A percentile compares a stretch with the other conserved stretches of the same genome.
These are phyloP conservation scores for Sphagnum tenellum DNA, from an alignment of 225 moss, liverwort and hornwort genomes.

Conservation along the genomic window DNA sequence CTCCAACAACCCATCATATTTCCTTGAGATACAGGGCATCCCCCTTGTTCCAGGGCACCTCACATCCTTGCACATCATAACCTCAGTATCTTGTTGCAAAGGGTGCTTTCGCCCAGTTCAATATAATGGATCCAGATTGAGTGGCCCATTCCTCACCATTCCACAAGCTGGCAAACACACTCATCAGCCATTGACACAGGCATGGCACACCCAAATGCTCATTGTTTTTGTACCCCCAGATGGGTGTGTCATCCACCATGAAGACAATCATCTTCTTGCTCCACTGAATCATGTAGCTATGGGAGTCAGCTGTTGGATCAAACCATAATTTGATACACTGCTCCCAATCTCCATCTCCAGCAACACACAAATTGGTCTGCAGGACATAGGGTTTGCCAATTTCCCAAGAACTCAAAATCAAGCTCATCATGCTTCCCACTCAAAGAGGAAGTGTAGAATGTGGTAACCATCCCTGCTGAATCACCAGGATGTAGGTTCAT, in stretches of 20 bases:
- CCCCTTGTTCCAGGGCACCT: conserved; percentile 53
- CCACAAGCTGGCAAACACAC: conserved; percentile 51
- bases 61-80: conserved; percentile 44
- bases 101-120: conserved; percentile 45
- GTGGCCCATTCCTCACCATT: conserved; percentile 58
- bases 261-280: conserved; percentile 43
- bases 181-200: conserved; percentile 36
- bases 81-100: conserved; percentile 25
- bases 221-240: conserved; percentile 41
- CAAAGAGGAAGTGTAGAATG: conserved; percentile 47
- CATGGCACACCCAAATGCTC: conserved; percentile 39
- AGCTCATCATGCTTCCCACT: conserved; percentile 52
- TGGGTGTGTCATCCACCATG: conserved; percentile 46
- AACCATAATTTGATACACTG: conserved; percentile 55
- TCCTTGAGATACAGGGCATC: conserved; percentile 21
- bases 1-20: conserved; percentile 20
- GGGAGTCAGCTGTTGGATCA: conserved; percentile 45
- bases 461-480: conserved; percentile 50
- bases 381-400: conserved; percentile 49
- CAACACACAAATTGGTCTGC: conserved; percentile 44
- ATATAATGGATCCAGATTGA: conserved; percentile 47
- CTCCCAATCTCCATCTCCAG: conserved; percentile 46
- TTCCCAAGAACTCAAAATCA: conserved; percentile 57
- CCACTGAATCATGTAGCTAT: conserved; percentile 41
- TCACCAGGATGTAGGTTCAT: conserved; percentile 53